Evolutionary conservation across 768 basidiomycete genomes (phyloP).

Genomic region (Lanmaoa rubissima): DNA sequence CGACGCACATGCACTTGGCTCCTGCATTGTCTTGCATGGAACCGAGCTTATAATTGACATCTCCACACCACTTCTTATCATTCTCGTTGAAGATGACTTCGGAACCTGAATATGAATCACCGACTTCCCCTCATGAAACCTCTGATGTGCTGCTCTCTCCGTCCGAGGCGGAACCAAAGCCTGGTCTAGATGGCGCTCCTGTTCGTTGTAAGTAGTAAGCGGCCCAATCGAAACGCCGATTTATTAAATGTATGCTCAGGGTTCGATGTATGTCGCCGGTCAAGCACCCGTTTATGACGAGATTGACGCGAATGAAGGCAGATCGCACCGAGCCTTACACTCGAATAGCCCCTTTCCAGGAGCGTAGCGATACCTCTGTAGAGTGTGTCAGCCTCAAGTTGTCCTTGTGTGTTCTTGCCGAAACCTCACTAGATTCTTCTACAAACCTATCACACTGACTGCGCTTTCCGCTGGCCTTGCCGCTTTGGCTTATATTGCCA

Average conservation of each 20-base stretch:
- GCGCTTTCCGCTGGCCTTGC: constrained; percentile 65
- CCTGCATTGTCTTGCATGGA: constrained; percentile 1
- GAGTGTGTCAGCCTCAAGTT: constrained; percentile 49
- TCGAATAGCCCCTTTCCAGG: constrained; percentile 79
- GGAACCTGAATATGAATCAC: constrained; percentile 20
- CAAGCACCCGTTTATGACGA: constrained; percentile 7
- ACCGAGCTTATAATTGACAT: neutral
- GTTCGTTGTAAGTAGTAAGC: constrained; percentile 67
- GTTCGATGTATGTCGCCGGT: constrained; percentile 70
- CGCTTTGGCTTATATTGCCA: constrained; percentile 77
- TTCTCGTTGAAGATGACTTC: constrained; percentile 17
- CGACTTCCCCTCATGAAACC: constrained; percentile 54
- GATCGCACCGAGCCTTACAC: constrained; percentile 84
- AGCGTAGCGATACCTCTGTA: constrained; percentile 76
- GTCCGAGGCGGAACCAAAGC: constrained; percentile 61
- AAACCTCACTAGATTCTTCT: constrained; percentile 68
- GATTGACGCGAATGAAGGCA: constrained; percentile 47
- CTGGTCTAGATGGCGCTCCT: constrained; percentile 70
- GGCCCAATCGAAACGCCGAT: neutral
- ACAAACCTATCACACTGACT: constrained; percentile 78
- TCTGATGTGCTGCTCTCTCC: constrained; percentile 53
- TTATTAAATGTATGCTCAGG: constrained; percentile 41
- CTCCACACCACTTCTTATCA: neutral
- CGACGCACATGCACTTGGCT: neutral
- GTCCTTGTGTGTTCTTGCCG: neutral